Evolutionary conservation across 1,139 yeast species (phyloP).

Genomic region (Geotrichum phurueaensis): DNA sequence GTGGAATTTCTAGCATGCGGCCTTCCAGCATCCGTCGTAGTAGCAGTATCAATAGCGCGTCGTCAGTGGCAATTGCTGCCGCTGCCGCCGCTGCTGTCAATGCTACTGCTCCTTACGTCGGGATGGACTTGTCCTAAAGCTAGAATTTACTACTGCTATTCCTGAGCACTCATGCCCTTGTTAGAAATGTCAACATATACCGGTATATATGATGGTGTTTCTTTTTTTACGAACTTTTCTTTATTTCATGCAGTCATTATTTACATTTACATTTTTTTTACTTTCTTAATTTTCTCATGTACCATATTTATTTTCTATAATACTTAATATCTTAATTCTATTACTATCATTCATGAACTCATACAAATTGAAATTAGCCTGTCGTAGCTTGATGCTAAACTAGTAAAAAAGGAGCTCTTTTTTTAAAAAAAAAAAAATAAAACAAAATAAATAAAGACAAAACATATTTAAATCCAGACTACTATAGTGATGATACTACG

Average conservation of each 20-base stretch:
- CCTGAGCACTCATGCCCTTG: not conserved
- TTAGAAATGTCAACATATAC: not conserved
- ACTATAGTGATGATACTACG: not conserved
- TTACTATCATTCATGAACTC: not conserved
- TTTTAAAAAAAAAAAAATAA: too few relatives aligned
- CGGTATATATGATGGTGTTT: not conserved
- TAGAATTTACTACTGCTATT: not conserved
- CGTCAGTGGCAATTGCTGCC: slow-evolving; percentile 5
- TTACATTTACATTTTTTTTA: not conserved
- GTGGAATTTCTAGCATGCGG: not conserved
- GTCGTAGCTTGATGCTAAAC: not conserved
- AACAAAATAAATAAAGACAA: too few relatives aligned
- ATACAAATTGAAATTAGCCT: not conserved
- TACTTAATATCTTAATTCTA: not conserved
- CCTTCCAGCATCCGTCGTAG: not conserved
- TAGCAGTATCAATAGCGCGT: not conserved
- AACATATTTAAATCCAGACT: too few relatives aligned
- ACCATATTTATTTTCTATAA: not conserved
- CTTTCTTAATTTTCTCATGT: not conserved
- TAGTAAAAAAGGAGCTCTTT: too few relatives aligned
- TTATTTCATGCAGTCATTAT: not conserved
- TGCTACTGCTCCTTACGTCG: not conserved
- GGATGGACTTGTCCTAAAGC: not conserved
- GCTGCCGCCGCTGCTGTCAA: slow-evolving; percentile 1
- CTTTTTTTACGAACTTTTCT: not conserved